Percentiles rank a stretch among this genome's conserved stretches.
Conservation (phyloP, 176 grass and related monocot genomes). For the Cymbopogon citratus region DNA sequence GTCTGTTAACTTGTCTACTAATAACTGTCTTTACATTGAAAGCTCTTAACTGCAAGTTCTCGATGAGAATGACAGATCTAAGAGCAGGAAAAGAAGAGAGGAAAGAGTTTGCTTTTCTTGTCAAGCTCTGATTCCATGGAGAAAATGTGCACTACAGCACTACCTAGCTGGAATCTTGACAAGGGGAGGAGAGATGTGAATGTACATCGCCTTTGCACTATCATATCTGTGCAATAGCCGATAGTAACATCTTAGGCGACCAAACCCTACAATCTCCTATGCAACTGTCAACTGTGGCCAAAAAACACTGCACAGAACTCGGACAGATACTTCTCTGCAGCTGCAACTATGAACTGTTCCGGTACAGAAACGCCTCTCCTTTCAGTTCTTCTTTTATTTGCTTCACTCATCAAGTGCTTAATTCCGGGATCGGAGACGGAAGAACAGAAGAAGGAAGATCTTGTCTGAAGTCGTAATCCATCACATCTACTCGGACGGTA, state of each 20-base stretch:
- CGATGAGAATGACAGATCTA: constrained; percentile 28
- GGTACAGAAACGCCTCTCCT: constrained; percentile 8
- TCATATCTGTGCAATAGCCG: constrained; percentile 7
- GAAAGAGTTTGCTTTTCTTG: constrained; percentile 19
- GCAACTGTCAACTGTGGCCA: constrained; percentile 11
- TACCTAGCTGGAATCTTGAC: constrained; percentile 19
- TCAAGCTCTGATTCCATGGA: constrained; percentile 20
- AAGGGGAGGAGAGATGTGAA: constrained; percentile 18
- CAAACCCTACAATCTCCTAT: constrained; percentile 6
- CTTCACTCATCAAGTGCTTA: not conserved
- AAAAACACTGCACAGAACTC: constrained; percentile 6
- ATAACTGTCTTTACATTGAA: constrained; percentile 20
- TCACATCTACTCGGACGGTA: not conserved
- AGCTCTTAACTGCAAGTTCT: constrained; percentile 12
- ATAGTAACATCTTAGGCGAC: constrained; percentile 28
- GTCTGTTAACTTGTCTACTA: not conserved
- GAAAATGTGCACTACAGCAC: constrained; percentile 2
- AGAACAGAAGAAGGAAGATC: constrained; percentile 5
- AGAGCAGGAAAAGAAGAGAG: not conserved
- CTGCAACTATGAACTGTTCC: constrained; percentile 7
- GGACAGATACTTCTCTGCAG: constrained; percentile 6
- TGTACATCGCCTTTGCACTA: not conserved
- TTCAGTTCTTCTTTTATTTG: not conserved
- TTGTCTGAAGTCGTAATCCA: constrained; percentile 6
- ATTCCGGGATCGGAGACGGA: not conserved